phyloP scores from a whole-genome alignment of 805 yeast species.

The Lipomyces japonicus region DNA sequence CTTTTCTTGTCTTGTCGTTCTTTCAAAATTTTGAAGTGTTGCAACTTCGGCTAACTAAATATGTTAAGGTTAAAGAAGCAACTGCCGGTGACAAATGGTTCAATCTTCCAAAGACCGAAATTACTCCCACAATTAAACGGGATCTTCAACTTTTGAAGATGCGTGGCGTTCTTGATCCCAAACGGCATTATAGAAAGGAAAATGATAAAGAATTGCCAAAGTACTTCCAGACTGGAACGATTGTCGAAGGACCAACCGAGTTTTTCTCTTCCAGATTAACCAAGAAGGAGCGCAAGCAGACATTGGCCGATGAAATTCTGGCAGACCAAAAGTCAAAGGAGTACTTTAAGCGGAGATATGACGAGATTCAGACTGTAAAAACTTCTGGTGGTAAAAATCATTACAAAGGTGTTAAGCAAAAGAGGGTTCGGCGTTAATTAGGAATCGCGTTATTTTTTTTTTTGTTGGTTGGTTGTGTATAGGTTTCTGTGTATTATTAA shows the following conservation, averaged over 20 bases:
- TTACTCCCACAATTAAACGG: conserved; percentile 66
- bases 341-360: conserved; percentile 81
- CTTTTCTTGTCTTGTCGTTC: neutral
- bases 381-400: conserved; percentile 63
- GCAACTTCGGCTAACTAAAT: neutral
- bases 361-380: conserved; percentile 67
- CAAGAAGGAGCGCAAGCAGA: conserved; percentile 67
- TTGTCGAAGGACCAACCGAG: conserved; percentile 77
- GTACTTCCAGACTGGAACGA: conserved; percentile 83
- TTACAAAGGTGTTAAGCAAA: conserved; percentile 58
- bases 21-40: neutral
- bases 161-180: conserved; percentile 90
- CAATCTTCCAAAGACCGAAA: conserved; percentile 67
- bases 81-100: conserved; percentile 71
- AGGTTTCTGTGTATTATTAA: neutral
- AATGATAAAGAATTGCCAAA: conserved; percentile 57
- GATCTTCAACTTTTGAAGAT: conserved; percentile 77
- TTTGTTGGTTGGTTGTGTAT: neutral
- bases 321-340: conserved; percentile 63
- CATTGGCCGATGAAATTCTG: conserved; percentile 78
- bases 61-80: conserved; percentile 26
- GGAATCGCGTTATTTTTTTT: neutral
- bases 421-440: conserved; percentile 49
- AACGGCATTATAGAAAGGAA: conserved; percentile 72
- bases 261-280: conserved; percentile 64